Percentiles rank a stretch among this genome's conserved stretches.
phyloP scores from a whole-genome alignment of 768 basidiomycete genomes.

The Serendipita sp. region DNA sequence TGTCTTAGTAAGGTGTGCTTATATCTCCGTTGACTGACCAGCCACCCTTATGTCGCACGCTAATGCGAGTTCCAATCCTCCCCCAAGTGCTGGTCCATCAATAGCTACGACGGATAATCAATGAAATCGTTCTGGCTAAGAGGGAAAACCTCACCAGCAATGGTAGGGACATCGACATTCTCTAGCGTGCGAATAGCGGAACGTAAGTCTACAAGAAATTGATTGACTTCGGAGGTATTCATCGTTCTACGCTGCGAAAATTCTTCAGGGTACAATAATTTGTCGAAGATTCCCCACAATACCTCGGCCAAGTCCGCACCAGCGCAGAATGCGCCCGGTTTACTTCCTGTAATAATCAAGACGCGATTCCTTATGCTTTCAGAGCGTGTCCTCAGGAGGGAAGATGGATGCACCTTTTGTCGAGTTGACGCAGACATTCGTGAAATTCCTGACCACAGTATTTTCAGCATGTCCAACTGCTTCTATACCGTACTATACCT shows the following conservation, averaged over 20 bases:
- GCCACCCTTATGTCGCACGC: slow-evolving; percentile 85
- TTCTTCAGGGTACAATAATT: slow-evolving; percentile 28
- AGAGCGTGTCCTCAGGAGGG: not conserved
- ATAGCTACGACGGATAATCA: slow-evolving; percentile 34
- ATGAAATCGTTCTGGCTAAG: not conserved
- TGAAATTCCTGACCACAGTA: slow-evolving; percentile 43
- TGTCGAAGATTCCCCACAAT: slow-evolving; percentile 35
- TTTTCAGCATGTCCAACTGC: slow-evolving; percentile 6
- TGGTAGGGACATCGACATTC: slow-evolving; percentile 70
- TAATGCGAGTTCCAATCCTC: slow-evolving; percentile 77
- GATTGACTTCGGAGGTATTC: slow-evolving; percentile 54
- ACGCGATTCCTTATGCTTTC: slow-evolving; percentile 42
- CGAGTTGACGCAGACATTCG: slow-evolving; percentile 53
- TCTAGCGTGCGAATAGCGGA: slow-evolving; percentile 61
- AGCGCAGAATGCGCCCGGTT: slow-evolving; percentile 71
- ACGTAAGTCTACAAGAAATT: slow-evolving; percentile 65
- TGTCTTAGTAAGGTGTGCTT: not conserved
- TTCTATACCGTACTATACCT: slow-evolving; percentile 27
- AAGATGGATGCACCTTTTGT: slow-evolving; percentile 36
- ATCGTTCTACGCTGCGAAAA: slow-evolving; percentile 30
- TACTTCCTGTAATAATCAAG: slow-evolving; percentile 69
- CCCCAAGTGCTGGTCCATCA: slow-evolving; percentile 84
- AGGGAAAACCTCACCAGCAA: slow-evolving; percentile 28
- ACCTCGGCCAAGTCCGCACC: slow-evolving; percentile 83
- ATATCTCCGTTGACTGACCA: slow-evolving; percentile 31